phyloP scores from a whole-genome alignment of 2,329 filamentous ascomycete genomes.

The Phialocephala subalpina region DNA sequence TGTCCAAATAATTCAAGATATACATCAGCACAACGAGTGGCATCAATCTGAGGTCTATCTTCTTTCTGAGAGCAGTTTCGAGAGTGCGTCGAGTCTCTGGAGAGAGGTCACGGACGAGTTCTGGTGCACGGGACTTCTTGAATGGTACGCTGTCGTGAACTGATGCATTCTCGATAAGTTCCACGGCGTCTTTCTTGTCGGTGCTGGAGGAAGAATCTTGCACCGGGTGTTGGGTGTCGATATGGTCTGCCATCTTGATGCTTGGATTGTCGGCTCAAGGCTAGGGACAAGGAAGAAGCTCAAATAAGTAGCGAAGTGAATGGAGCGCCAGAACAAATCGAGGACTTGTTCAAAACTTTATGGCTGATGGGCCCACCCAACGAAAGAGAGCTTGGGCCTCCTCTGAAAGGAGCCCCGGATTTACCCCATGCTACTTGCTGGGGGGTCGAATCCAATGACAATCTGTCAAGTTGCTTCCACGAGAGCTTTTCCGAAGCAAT shows the following conservation, averaged over 20 bases:
- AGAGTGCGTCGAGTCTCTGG: slow-evolving; percentile 10
- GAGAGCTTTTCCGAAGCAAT: background rate
- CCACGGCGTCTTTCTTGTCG: slow-evolving; percentile 20
- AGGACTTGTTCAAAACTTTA: background rate
- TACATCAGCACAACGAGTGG: slow-evolving; percentile 76
- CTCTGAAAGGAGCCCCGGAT: too few relatives aligned
- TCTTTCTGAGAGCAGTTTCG: slow-evolving; percentile 51
- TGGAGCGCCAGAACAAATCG: background rate
- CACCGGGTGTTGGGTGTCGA: background rate
- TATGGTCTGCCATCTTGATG: background rate
- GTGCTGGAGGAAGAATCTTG: background rate
- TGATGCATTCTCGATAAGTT: slow-evolving; percentile 20
- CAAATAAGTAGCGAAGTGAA: background rate
- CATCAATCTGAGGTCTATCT: slow-evolving; percentile 71
- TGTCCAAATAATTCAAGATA: slow-evolving; percentile 72
- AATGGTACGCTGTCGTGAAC: slow-evolving; percentile 2
- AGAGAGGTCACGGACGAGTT: slow-evolving; percentile 9
- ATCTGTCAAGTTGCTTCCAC: background rate
- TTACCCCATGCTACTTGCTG: background rate
- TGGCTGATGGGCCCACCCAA: background rate
- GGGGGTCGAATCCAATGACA: background rate
- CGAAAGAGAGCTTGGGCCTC: background rate
- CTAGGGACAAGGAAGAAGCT: background rate
- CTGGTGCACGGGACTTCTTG: slow-evolving; percentile 14
- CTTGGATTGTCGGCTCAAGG: background rate